These are phyloP conservation scores for Xylaria sp. DNA, from an alignment of 2,329 filamentous ascomycete genomes.

Conservation along the genomic window DNA sequence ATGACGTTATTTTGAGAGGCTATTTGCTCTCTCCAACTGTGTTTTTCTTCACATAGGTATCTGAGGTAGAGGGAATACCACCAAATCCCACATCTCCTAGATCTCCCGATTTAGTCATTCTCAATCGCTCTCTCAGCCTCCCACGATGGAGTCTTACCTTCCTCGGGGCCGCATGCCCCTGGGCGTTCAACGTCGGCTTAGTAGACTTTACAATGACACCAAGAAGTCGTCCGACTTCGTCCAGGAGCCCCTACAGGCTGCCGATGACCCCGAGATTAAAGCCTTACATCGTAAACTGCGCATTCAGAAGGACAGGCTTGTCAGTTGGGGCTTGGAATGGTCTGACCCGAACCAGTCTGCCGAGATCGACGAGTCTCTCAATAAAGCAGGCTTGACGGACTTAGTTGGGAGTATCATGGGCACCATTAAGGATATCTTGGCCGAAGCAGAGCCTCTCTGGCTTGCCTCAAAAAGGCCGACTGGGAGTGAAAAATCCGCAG, in stretches of 20 bases:
- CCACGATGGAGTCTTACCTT: conserved; percentile 63
- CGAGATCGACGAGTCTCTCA: conserved; percentile 77
- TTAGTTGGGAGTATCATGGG: conserved; percentile 82
- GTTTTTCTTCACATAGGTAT: not conserved
- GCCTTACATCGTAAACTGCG: conserved; percentile 79
- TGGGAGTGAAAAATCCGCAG: conserved; percentile 53
- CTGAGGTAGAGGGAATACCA: conserved; percentile 4
- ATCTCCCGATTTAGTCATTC: not conserved
- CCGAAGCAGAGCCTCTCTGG: conserved; percentile 80
- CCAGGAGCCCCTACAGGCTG: conserved; percentile 70
- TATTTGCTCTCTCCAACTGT: not conserved
- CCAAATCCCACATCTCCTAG: not conserved
- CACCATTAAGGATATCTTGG: conserved; percentile 82
- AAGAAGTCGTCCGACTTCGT: conserved; percentile 82
- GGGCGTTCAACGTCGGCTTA: conserved; percentile 72
- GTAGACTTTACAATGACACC: conserved; percentile 82
- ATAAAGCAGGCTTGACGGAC: conserved; percentile 79
- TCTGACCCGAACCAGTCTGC: conserved; percentile 75
- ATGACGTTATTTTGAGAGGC: conserved; percentile 17
- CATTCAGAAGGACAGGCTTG: conserved; percentile 82
- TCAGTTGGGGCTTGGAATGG: conserved; percentile 86
- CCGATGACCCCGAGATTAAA: conserved; percentile 75
- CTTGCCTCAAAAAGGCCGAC: conserved; percentile 65
- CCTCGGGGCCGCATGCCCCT: conserved; percentile 64
- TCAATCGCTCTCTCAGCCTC: conserved; percentile 17